Conservation (phyloP, 2,329 filamentous ascomycete species). For the Cladosporium sphaerospermum region DNA sequence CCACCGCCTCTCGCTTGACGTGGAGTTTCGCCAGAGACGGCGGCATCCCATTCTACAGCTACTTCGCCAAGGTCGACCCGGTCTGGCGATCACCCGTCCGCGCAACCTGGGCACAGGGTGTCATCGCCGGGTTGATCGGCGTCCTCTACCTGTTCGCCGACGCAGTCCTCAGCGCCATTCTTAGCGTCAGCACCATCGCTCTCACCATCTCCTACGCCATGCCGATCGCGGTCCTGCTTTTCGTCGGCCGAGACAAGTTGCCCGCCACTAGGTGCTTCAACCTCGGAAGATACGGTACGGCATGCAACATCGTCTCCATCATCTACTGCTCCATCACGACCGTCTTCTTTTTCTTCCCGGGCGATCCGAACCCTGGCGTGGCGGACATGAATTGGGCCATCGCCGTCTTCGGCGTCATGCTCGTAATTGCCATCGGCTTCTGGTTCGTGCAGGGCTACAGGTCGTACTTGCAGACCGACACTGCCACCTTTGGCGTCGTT, state of each 20-base stretch:
- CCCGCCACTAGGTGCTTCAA: conserved; percentile 39
- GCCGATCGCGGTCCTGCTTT: conserved; percentile 32
- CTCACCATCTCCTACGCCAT: conserved; percentile 40
- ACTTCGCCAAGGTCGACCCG: conserved; percentile 35
- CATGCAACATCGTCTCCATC: conserved; percentile 21
- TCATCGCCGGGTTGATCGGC: conserved; percentile 45
- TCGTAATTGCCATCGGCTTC: conserved; percentile 12
- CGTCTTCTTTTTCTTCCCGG: conserved; percentile 18
- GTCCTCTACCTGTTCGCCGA: conserved; percentile 38
- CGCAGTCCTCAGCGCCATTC: conserved; percentile 39
- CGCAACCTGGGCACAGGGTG: conserved; percentile 48
- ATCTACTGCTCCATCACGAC: conserved; percentile 23
- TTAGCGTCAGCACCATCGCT: conserved; percentile 38
- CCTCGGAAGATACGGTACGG: conserved; percentile 34
- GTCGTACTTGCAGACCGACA: conserved; percentile 5
- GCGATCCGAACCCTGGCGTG: conserved; percentile 11
- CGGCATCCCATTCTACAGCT: conserved; percentile 22
- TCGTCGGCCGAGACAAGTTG: conserved; percentile 48
- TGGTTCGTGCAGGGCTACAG: conserved; percentile 13
- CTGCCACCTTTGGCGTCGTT: conserved; percentile 6
- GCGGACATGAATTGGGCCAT: conserved; percentile 18
- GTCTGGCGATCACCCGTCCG: conserved; percentile 49
- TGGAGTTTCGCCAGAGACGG: conserved; percentile 25
- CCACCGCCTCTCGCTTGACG: conserved; percentile 22
- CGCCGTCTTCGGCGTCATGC: conserved; percentile 10